Evolutionary conservation across 2,329 filamentous ascomycete species (phyloP).

Genomic region (Pseudogymnoascus sp.): DNA sequence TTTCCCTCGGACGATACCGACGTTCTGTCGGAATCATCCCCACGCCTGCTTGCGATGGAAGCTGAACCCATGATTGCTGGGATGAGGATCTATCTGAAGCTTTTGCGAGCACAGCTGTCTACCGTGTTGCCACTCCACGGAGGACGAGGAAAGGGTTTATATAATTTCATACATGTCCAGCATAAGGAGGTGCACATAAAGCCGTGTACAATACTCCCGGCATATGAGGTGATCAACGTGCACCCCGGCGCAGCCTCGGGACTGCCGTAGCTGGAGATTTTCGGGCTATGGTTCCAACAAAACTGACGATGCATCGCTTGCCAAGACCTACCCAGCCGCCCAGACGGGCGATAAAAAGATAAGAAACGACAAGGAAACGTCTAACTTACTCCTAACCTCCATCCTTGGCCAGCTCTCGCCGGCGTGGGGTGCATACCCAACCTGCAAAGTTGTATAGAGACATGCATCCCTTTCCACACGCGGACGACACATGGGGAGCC

Average conservation of each 20-base stretch:
- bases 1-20: constrained; percentile 1
- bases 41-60: background rate
- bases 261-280: background rate
- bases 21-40: constrained; percentile 2
- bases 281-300: constrained; percentile 5
- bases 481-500: constrained; percentile 2
- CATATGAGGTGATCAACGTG: constrained; percentile 7
- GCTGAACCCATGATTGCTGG: constrained; percentile 1
- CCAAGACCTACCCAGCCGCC: background rate
- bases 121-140: background rate
- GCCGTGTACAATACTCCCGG: background rate
- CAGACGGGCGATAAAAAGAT: background rate
- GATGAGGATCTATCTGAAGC: background rate
- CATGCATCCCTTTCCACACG: constrained; percentile 1
- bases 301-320: background rate
- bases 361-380: constrained; percentile 5
- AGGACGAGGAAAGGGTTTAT: background rate
- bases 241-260: background rate
- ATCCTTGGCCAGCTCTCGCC: background rate
- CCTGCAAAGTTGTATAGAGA: background rate
- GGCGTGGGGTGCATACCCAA: constrained; percentile 1
- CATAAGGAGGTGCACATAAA: background rate
- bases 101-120: constrained; percentile 5
- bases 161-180: background rate
- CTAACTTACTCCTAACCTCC: background rate